These are phyloP conservation scores for Arabis hirsuta DNA, from an alignment of 345 rosid species.

Conservation along the genomic window DNA sequence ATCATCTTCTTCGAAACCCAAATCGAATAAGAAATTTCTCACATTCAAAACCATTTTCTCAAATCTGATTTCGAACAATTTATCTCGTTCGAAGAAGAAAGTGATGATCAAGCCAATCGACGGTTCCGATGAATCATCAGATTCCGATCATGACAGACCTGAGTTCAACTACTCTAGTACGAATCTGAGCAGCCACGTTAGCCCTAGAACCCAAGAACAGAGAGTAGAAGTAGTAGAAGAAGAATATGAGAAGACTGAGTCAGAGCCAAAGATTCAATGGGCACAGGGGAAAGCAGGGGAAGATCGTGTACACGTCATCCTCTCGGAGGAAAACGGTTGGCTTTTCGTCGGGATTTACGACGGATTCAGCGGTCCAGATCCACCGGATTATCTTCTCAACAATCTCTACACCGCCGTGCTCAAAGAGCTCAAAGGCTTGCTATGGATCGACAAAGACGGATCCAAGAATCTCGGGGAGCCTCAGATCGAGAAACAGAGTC, in stretches of 20 bases:
- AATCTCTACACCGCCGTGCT: slow-evolving; percentile 72
- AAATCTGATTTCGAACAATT: slow-evolving; percentile 48
- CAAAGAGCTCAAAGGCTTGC: slow-evolving; percentile 67
- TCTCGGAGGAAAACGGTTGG: slow-evolving; percentile 88
- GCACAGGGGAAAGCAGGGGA: slow-evolving; percentile 97
- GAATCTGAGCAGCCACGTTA: slow-evolving; percentile 30
- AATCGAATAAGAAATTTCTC: slow-evolving; percentile 43
- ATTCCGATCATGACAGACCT: slow-evolving; percentile 30
- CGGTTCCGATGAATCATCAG: slow-evolving; percentile 42
- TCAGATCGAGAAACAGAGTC: background rate
- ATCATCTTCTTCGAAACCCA: slow-evolving; percentile 17
- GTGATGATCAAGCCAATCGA: slow-evolving; percentile 46
- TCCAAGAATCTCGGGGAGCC: background rate
- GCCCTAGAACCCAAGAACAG: slow-evolving; percentile 21
- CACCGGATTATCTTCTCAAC: slow-evolving; percentile 74
- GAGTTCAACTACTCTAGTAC: slow-evolving; percentile 22
- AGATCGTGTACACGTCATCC: slow-evolving; percentile 86
- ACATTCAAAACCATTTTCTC: slow-evolving; percentile 44
- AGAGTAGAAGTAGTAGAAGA: background rate
- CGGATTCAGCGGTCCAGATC: slow-evolving; percentile 94
- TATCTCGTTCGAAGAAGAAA: slow-evolving; percentile 44
- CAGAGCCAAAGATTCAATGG: slow-evolving; percentile 76
- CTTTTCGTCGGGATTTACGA: slow-evolving; percentile 95
- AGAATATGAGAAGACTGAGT: slow-evolving; percentile 47
- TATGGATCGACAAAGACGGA: slow-evolving; percentile 52